A percentile compares a stretch with the other conserved stretches of the same genome.
phyloP scores from a whole-genome alignment of 176 grass and related monocot species.

The Eragrostis curvula region DNA sequence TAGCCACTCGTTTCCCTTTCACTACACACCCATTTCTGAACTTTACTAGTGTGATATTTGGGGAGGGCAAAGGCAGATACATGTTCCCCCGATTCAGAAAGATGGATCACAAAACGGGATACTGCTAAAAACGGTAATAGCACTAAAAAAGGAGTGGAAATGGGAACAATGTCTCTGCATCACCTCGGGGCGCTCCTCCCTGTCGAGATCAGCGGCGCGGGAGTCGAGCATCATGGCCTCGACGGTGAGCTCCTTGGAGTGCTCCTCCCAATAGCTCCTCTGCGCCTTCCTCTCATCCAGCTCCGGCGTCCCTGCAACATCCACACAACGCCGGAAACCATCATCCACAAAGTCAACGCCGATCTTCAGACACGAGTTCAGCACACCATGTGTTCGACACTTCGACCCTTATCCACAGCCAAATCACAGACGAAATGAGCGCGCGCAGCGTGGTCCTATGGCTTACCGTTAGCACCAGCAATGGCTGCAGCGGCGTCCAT shows the following conservation, averaged over 20 bases:
- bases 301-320: conserved; percentile 16
- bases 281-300: conserved; percentile 75
- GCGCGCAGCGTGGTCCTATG: neutral
- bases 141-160: neutral
- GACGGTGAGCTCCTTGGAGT: conserved; percentile 83
- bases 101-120: neutral
- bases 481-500: conserved; percentile 44
- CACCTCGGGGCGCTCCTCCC: conserved; percentile 93
- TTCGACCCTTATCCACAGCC: conserved; percentile 28
- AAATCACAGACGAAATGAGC: neutral
- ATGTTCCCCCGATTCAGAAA: conserved; percentile 19
- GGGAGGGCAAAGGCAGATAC: neutral
- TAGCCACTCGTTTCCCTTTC: neutral
- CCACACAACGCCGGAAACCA: neutral
- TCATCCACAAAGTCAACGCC: neutral
- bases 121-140: neutral
- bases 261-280: conserved; percentile 92
- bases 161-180: neutral
- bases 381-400: conserved; percentile 39
- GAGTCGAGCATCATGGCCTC: conserved; percentile 99
- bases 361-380: neutral
- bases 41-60: neutral
- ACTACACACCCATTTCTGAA: neutral
- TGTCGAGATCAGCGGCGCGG: conserved; percentile 83
- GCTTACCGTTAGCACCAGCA: conserved; percentile 52